A percentile compares a stretch with the other conserved stretches of the same genome.
These are phyloP conservation scores for Paraleonurus japonicus DNA, from an alignment of 257 asterid species.

Conservation along the genomic window DNA sequence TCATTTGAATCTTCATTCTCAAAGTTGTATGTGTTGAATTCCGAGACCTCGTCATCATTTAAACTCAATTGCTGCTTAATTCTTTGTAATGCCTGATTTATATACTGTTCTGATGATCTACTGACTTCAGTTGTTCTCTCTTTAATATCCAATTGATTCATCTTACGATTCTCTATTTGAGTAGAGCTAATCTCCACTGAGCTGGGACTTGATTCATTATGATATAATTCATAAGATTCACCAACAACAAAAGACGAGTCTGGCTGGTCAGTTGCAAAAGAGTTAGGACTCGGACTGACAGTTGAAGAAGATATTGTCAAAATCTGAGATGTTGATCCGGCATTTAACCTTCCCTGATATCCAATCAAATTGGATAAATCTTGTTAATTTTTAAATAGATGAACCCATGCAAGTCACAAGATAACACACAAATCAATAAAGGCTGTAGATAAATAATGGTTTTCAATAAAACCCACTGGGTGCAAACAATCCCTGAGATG, in stretches of 20 bases:
- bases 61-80: slow-evolving; percentile 77
- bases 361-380: slow-evolving; percentile 19
- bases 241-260: slow-evolving; percentile 47
- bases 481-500: too few relatives aligned
- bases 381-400: slow-evolving; percentile 8
- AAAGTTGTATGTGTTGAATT: slow-evolving; percentile 30
- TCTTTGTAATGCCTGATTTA: slow-evolving; percentile 60
- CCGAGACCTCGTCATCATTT: slow-evolving; percentile 57
- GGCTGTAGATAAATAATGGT: slow-evolving; percentile 9
- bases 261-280: slow-evolving; percentile 49
- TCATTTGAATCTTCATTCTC: slow-evolving; percentile 47
- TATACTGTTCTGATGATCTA: slow-evolving; percentile 49
- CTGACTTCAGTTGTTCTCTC: slow-evolving; percentile 45
- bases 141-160: slow-evolving; percentile 28
- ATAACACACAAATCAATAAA: slow-evolving; percentile 6
- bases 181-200: slow-evolving; percentile 64
- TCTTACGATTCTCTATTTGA: slow-evolving; percentile 30
- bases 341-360: slow-evolving; percentile 58
- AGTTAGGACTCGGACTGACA: slow-evolving; percentile 49
- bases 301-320: slow-evolving; percentile 50
- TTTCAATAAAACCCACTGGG: too few relatives aligned
- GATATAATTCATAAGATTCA: slow-evolving; percentile 54
- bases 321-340: slow-evolving; percentile 42
- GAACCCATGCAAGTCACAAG: background rate
- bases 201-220: slow-evolving; percentile 54